Conservation (phyloP, 768 basidiomycete genomes). For the Auricularia sp. region DNA sequence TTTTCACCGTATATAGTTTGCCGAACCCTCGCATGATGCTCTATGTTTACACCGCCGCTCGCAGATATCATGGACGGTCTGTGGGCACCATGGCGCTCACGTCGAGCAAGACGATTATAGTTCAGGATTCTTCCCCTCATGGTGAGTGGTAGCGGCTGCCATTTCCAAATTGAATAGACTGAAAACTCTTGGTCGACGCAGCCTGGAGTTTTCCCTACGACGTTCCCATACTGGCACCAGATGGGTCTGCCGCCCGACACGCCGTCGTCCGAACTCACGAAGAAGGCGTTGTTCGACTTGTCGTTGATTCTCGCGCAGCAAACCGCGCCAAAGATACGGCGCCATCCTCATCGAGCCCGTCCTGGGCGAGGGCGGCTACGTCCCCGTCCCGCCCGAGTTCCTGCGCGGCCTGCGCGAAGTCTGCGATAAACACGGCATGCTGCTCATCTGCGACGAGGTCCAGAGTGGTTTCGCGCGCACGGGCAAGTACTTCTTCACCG, state of each 20-base stretch:
- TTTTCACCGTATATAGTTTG: background rate
- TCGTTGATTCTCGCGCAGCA: constrained; percentile 74
- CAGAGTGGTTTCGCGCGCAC: constrained; percentile 88
- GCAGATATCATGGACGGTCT: constrained; percentile 86
- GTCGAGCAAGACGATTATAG: constrained; percentile 91
- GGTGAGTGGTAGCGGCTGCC: constrained; percentile 37
- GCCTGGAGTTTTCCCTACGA: constrained; percentile 74
- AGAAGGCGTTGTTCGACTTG: constrained; percentile 67
- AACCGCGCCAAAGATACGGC: constrained; percentile 78
- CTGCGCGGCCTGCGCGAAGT: constrained; percentile 67
- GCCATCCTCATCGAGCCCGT: constrained; percentile 93
- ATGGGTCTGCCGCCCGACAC: constrained; percentile 48
- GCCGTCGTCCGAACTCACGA: constrained; percentile 45
- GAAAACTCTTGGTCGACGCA: constrained; percentile 19
- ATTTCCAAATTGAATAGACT: background rate
- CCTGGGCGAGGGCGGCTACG: constrained; percentile 92
- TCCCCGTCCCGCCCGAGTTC: constrained; percentile 75
- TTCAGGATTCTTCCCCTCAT: constrained; percentile 72
- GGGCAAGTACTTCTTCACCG: constrained; percentile 71
- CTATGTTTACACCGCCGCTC: constrained; percentile 19
- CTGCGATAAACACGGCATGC: constrained; percentile 80
- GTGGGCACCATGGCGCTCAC: constrained; percentile 90
- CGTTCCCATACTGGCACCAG: constrained; percentile 94
- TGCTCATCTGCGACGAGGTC: constrained; percentile 80
- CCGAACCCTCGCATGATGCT: no score